Evolutionary conservation across 1,139 yeast genomes (phyloP), one percentile per base, ranked within the genome.

Genomic region (Kurtzmaniella quercitrusa): DNA sequence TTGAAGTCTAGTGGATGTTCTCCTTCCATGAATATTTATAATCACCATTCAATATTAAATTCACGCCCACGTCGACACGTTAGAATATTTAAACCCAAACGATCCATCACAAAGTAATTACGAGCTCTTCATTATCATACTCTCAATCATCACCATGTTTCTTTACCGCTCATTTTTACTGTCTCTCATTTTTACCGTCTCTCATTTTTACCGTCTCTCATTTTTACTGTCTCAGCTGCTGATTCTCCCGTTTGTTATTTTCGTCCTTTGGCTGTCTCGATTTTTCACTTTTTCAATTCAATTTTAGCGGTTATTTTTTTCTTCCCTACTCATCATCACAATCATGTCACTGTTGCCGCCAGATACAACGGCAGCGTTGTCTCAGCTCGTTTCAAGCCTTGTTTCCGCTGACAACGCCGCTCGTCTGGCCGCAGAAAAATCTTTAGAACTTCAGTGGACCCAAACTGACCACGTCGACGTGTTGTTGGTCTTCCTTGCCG

Each of bases 341-440:
- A 48, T 32, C 22, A 80, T 78, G 85, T 74, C 85, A 19, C 71
- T 69, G 21, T 63, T 87, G 51, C 85, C 94, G 33, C 73, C 74
- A 38, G 89, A 84, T 40, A 77, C 79, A 38, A 76, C 78, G 47
- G 65, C 59, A 42, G 77, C 78, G 6, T 71, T 89, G 53, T 55
- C 69, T 40, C 78, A 77, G 54, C 74, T 93, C 44, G 70, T 89
- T 36, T 68, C 71, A 47, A 87, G 84, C 36, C 76, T 93, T 51
- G 76, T 88, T 1, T 85, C 98, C 4, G 71, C 95, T 4, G 88
- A 91, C 57, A 91, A 91, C 59, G 59, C 68, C 18, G 63, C 75
- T 37, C 85, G 98, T 59, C 66, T 89, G 6, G 78, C 74, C 30
- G 97, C 97, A 11, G 98, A 93, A 60, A 74, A 71, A 47, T 67